Base-by-base conservation (phyloP, 164 flowering plant genomes). In the Vitis rupestris region DNA sequence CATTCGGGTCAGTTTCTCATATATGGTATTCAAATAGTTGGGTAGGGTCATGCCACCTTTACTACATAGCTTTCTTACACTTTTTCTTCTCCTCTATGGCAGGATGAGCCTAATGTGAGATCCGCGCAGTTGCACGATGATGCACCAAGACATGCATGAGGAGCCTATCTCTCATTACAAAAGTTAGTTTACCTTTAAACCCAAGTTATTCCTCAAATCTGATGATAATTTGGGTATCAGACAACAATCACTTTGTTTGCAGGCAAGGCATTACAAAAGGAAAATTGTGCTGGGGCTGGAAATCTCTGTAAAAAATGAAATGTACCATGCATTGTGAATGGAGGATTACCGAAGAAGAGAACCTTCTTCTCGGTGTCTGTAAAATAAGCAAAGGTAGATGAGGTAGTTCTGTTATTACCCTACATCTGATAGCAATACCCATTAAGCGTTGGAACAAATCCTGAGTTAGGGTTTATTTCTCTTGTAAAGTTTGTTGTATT, bases 81-180 rank as follows among this genome's bases (percentile, higher is more conserved):
- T 13, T 6, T 4, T 17, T 64, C 2, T 69, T 16, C 61, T 55
- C 48, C 13, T 48, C 0, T 19, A 27, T 70, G 59, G 59, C 82
- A 82, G 87, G 87, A 84, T 9, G 87, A 84, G 49, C 74, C 85
- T 59, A 84, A 70, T 70, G 77, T 84, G 30, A 70, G 87, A 75
- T 37, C 87, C 31, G 60, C 85, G 10, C 82, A 82, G 67, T 64
- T 84, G 79, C 87, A 82, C 44, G 84, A 81, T 15, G 83, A 81
- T 67, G 76, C 76, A 65, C 61, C 83, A 49, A 77, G 84, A 72
- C 83, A 81, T 74, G 66, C 77, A 29, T 81, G 72, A 81, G 59
- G 5, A n/a, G 27, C 7, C 49, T 10, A 14, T 29, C 49, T n/a
- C 1, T 31, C 17, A 48, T 10, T 57, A 3, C 17, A 11, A 27